Evolutionary conservation across 352 stramenopile genomes (phyloP).

Genomic region (Globisporangium cylindrosporum): DNA sequence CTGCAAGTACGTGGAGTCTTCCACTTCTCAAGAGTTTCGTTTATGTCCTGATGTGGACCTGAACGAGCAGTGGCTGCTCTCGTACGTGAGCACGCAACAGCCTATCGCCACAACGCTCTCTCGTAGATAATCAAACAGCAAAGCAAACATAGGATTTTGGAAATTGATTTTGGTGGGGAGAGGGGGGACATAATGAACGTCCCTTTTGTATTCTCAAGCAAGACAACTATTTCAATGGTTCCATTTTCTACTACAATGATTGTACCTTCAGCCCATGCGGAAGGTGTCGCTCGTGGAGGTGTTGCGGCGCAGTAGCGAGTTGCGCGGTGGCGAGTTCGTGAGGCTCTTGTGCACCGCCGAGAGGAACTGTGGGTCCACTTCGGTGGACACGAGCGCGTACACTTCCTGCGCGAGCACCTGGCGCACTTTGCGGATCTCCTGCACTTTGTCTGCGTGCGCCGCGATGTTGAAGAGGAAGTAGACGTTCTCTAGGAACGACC

Average conservation of each 20-base stretch:
- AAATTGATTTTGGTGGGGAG: neutral
- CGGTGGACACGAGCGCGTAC: conserved; percentile 46
- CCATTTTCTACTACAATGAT: too few species aligned
- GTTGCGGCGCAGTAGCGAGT: conserved; percentile 29
- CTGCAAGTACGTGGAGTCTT: conserved; percentile 11
- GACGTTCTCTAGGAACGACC: conserved; percentile 75
- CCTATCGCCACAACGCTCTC: neutral
- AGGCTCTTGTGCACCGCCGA: conserved; percentile 53
- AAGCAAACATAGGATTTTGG: neutral
- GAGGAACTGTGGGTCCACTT: conserved; percentile 57
- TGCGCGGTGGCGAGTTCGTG: conserved; percentile 32
- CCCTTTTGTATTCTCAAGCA: neutral
- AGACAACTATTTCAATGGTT: neutral
- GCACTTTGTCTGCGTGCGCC: conserved; percentile 54
- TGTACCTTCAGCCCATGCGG: conserved; percentile 4
- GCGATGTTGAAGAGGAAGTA: conserved; percentile 75
- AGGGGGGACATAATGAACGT: neutral
- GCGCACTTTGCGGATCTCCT: conserved; percentile 50
- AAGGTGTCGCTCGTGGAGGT: conserved; percentile 47
- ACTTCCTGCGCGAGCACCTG: conserved; percentile 52
- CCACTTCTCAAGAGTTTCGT: neutral
- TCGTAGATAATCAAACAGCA: neutral
- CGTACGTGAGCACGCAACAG: neutral
- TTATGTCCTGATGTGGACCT: neutral
- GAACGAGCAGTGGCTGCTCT: conserved; percentile 11